Conservation (phyloP, 1,284 basidiomycete genomes). For the Mycena citricolor region DNA sequence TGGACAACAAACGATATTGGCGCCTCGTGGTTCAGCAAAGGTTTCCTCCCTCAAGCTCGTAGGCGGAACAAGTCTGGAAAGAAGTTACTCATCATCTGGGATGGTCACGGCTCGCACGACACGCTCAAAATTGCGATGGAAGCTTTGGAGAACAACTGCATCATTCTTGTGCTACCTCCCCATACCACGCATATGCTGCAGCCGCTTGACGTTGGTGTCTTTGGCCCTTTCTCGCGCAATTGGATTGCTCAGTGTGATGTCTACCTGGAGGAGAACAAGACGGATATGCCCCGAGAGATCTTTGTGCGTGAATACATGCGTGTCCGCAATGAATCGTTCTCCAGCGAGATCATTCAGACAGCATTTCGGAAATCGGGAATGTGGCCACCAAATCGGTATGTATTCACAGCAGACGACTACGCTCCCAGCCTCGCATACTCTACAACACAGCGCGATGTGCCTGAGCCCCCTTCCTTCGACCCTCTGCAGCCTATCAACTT, state of each 20-base stretch:
- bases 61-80: slow-evolving; percentile 18
- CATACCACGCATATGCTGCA: slow-evolving; percentile 6
- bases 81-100: slow-evolving; percentile 27
- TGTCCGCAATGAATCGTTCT: slow-evolving; percentile 24
- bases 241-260: slow-evolving; percentile 10
- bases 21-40: slow-evolving; percentile 31
- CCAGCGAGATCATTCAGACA: slow-evolving; percentile 24
- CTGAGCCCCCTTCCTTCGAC: neutral
- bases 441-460: neutral
- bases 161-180: slow-evolving; percentile 27
- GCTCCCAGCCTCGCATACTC: slow-evolving; percentile 3
- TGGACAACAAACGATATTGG: slow-evolving; percentile 34
- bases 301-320: slow-evolving; percentile 32
- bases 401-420: slow-evolving; percentile 3
- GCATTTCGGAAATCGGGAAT: slow-evolving; percentile 29
- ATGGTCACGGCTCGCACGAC: slow-evolving; percentile 27
- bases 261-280: neutral
- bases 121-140: slow-evolving; percentile 5
- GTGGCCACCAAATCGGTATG: neutral
- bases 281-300: slow-evolving; percentile 33
- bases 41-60: slow-evolving; percentile 29
- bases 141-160: slow-evolving; percentile 25
- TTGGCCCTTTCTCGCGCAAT: slow-evolving; percentile 9
- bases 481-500: neutral
- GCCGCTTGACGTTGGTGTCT: slow-evolving; percentile 23